Evolutionary conservation across 2,329 filamentous ascomycete genomes (phyloP).

Genomic region (Calonectria montana): DNA sequence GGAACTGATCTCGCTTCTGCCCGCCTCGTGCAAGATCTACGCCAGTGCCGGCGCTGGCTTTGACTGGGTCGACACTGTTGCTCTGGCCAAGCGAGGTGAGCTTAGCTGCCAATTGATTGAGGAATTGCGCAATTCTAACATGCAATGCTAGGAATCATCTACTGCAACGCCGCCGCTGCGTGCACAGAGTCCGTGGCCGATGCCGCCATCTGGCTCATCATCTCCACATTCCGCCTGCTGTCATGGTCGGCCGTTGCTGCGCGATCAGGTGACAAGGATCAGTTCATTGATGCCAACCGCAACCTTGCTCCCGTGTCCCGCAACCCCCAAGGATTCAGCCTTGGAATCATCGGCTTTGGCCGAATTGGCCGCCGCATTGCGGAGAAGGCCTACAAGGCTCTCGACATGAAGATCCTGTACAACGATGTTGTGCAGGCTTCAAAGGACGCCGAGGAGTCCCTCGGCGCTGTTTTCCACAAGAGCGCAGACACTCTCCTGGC

Average conservation of each 20-base stretch:
- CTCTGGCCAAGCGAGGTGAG: conserved; percentile 37
- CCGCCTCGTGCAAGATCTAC: conserved; percentile 38
- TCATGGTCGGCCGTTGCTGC: conserved; percentile 42
- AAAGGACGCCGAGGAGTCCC: conserved; percentile 21
- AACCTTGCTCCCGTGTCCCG: conserved; percentile 40
- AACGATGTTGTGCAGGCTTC: conserved; percentile 41
- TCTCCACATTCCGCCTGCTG: conserved; percentile 41
- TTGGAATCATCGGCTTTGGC: conserved; percentile 41
- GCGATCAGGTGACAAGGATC: conserved; percentile 38
- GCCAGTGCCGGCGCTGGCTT: conserved; percentile 42
- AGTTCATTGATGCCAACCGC: conserved; percentile 39
- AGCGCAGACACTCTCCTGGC: conserved; percentile 36
- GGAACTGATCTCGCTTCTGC: conserved; percentile 37
- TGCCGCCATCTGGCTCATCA: conserved; percentile 43
- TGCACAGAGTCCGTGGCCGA: conserved; percentile 43
- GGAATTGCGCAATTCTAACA: background rate
- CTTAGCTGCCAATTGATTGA: background rate
- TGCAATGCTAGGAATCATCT: conserved; percentile 31
- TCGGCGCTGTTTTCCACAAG: conserved; percentile 36
- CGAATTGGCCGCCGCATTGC: conserved; percentile 41
- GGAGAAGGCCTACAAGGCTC: conserved; percentile 42
- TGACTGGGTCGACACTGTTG: conserved; percentile 42
- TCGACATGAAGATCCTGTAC: conserved; percentile 44
- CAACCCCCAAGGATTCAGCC: conserved; percentile 39
- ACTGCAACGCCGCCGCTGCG: conserved; percentile 41